These are phyloP conservation scores for Ambrosiella cleistominuta DNA, from an alignment of 2,329 filamentous ascomycete species.

Conservation along the genomic window DNA sequence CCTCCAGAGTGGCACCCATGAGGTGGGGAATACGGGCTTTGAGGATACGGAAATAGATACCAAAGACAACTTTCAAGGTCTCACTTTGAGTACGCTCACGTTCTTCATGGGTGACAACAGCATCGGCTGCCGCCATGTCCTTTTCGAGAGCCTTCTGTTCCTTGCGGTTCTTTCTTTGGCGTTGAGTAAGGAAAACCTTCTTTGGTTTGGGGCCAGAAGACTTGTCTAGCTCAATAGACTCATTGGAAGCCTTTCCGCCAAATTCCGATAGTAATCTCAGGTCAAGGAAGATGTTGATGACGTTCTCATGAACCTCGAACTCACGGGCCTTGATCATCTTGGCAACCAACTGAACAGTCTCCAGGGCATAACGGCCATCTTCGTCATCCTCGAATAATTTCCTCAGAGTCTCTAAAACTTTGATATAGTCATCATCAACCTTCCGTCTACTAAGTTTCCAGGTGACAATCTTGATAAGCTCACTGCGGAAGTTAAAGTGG, in stretches of 20 bases:
- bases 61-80: constrained; percentile 89
- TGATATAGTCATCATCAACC: constrained; percentile 57
- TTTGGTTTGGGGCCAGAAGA: constrained; percentile 49
- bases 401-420: constrained; percentile 63
- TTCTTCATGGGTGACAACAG: constrained; percentile 79
- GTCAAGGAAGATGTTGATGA: constrained; percentile 80
- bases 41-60: constrained; percentile 83
- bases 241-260: constrained; percentile 62
- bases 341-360: constrained; percentile 66
- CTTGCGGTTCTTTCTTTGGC: constrained; percentile 62
- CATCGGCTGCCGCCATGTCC: constrained; percentile 85
- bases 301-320: constrained; percentile 66
- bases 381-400: constrained; percentile 73
- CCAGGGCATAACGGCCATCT: constrained; percentile 72
- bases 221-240: constrained; percentile 44
- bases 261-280: constrained; percentile 80
- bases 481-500: constrained; percentile 90
- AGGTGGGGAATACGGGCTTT: constrained; percentile 66
- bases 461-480: constrained; percentile 74
- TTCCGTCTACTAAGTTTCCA: constrained; percentile 60
- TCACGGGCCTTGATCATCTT: constrained; percentile 91
- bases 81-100: constrained; percentile 88
- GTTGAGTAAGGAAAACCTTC: constrained; percentile 77
- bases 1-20: constrained; percentile 95
- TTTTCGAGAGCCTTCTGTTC: constrained; percentile 80